Evolutionary conservation across 345 rosid species (phyloP), one percentile per base, ranked within the genome.

Genomic region (Lepidium didymum): DNA sequence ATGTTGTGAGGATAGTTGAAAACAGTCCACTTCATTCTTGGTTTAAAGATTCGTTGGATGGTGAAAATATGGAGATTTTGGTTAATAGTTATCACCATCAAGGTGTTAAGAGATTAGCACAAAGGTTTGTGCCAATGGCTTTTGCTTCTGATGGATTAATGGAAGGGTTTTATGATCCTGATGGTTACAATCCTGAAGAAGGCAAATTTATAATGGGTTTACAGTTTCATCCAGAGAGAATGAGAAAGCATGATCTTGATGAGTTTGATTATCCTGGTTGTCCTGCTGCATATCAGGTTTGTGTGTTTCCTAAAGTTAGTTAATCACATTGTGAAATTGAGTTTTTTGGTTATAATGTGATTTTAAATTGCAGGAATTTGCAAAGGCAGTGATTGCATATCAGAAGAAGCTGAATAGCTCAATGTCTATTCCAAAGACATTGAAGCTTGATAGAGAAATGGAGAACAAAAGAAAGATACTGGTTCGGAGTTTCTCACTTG

Each of bases 311-410:
- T 49, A 16, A 68, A 52, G 5, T 25, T n/a, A 41, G 12, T 10
- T 51, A 8, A 6, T 19, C 38, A 46, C 35, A 7, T 38, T 73
- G 21, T 56, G 49, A 42, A 29, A 4, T n/a, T 36, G 70, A 54
- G 34, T 46, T 7, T 7, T 62, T 29, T 29, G 33, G 7, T 1
- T 1, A 29, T 29, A 29, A 36, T 47, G 45, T 40, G 35, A 3
- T 35, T 34, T 68, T 14, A 37, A 29, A 9, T 46, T 75, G 73
- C 74, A 91, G 95, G 96, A 87, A 67, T 90, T 90, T 73, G 96
- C 89, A 56, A 87, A 86, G 80, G 96, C 98, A 0, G 98, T 90
- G 61, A 71, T 82, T 57, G 83, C 90, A 4, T 89, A 87, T 77
- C 96, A 89, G 64, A 89, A 87, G 84, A 92, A 81, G 84, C 75